Base-by-base conservation (phyloP, 495 filamentous ascomycete genomes). In the Trichoderma asperelloides region DNA sequence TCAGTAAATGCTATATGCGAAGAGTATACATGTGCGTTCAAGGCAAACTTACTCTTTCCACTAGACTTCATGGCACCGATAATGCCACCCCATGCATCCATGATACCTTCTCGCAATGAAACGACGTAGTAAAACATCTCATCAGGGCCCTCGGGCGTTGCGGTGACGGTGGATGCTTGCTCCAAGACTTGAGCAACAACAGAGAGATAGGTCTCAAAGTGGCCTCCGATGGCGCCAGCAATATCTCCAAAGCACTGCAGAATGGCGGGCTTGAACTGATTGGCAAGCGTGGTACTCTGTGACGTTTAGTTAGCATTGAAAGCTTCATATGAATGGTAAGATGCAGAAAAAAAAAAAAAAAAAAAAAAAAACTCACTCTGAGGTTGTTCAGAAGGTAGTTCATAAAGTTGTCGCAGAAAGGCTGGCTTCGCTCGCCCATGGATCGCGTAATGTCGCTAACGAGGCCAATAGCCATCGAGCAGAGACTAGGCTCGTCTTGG, bases 191-290 rank as follows among this genome's bases (percentile, higher is more conserved):
- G 89, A 57, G 90, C 96, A 60, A 98, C 95, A 66, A 97, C 89
- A 21, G 88, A 82, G 45, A 98, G 85, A 75, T 98, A 98, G 5
- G 88, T 91, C 78, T 96, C 91, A 70, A 98, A 98, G 69, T 93
- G 86, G 16, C 89, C 90, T 66, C 91, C 87, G 77, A 98, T 98
- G 57, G 95, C 95, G 74, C 94, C 91, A 66, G 96, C 94, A 77
- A 98, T 96, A 76, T 98, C 95, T 66, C 95, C 96, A 75, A 98
- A 98, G 72, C 91, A 96, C 76, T 98, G 94, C 23, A 98, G 85
- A 67, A 98, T 98, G 16, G 96, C 93, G 40, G 95, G 95, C 83
- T 97, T 97, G 78, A 98, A 95, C 76, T 97, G 93, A 77, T 98
- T 96, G 69, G 91, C 90, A 28, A 96, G 85, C 40, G 85, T 81